Conservation (phyloP, 2,329 filamentous ascomycete genomes). For the Ceratocystis cubensis region DNA sequence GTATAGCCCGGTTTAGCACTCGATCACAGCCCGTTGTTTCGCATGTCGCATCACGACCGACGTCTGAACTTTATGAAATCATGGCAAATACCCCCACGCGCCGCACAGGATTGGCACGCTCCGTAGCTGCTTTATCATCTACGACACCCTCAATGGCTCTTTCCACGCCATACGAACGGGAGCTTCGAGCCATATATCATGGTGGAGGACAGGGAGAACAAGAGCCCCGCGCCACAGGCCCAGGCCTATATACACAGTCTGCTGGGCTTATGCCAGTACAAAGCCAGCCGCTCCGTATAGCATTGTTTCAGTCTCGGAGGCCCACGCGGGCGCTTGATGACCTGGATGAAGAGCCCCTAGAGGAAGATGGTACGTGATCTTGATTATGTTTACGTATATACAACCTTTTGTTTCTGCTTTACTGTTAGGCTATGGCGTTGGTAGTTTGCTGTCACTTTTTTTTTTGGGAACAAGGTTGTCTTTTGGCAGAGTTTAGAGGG, state of each 20-base stretch:
- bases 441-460: background rate
- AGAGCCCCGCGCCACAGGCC: background rate
- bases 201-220: conserved; percentile 21
- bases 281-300: conserved; percentile 9
- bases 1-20: conserved; percentile 17
- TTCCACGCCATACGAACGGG: conserved; percentile 33
- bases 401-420: conserved; percentile 5
- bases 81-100: conserved; percentile 35
- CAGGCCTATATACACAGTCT: background rate
- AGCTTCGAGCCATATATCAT: conserved; percentile 24
- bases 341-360: conserved; percentile 15
- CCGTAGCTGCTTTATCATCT: conserved; percentile 30
- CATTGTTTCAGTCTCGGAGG: conserved; percentile 17
- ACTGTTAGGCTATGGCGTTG: background rate
- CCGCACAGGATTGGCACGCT: conserved; percentile 33
- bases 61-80: conserved; percentile 14
- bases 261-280: conserved; percentile 4
- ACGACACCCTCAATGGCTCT: conserved; percentile 35
- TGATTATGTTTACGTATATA: conserved; percentile 14
- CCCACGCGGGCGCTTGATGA: conserved; percentile 10
- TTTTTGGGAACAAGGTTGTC: background rate
- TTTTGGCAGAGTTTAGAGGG: background rate
- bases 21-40: conserved; percentile 13
- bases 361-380: conserved; percentile 5
- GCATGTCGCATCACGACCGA: background rate